Conservation (phyloP, 441 rosid genomes). For the Gossypium schwendimanii region DNA sequence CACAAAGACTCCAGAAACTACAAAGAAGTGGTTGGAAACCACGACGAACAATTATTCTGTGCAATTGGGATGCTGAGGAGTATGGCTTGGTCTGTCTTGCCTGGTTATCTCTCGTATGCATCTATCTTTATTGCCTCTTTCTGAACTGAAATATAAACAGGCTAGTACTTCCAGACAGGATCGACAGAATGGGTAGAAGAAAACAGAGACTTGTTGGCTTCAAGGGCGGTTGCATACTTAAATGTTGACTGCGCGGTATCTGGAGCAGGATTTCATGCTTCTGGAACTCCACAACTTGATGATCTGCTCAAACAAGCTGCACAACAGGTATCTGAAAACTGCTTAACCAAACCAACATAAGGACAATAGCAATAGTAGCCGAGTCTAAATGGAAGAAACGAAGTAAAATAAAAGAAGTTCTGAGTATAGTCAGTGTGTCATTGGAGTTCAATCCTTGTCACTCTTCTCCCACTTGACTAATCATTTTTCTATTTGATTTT, state of each 20-base stretch:
- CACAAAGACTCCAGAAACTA: constrained; percentile 58
- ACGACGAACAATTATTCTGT: constrained; percentile 59
- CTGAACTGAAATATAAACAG: constrained; percentile 7
- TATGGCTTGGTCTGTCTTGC: constrained; percentile 63
- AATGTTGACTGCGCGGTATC: constrained; percentile 63
- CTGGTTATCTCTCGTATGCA: constrained; percentile 5
- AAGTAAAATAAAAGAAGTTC: no score
- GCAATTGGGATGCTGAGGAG: constrained; percentile 97
- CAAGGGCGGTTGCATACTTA: constrained; percentile 72
- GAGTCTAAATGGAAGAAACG: neutral
- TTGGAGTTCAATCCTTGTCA: constrained; percentile 3
- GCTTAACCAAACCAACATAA: neutral
- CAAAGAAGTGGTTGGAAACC: constrained; percentile 73
- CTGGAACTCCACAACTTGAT: constrained; percentile 87
- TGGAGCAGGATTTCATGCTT: constrained; percentile 60
- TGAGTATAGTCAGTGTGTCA: neutral
- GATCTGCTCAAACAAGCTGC: constrained; percentile 55
- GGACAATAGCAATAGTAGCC: neutral
- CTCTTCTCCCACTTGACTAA: constrained; percentile 9
- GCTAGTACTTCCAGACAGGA: constrained; percentile 47
- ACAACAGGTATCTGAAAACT: constrained; percentile 41
- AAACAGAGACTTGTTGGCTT: constrained; percentile 58
- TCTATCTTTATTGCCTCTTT: neutral
- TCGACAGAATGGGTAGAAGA: constrained; percentile 97
- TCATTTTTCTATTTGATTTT: constrained; percentile 6